Evolutionary conservation across 129 eudicot species (phyloP), one percentile per base, ranked within the genome.

Genomic region (Escallonia rubra): DNA sequence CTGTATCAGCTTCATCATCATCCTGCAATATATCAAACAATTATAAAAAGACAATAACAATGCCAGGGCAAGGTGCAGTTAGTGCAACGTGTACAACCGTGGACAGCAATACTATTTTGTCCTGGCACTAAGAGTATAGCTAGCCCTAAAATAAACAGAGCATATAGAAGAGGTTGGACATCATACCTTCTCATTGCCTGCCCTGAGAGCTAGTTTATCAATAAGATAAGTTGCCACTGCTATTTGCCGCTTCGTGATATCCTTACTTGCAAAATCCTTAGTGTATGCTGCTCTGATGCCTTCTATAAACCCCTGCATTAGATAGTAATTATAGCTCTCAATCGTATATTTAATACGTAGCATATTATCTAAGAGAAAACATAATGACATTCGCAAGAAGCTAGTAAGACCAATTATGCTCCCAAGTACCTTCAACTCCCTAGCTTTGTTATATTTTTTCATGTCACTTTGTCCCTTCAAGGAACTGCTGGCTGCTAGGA

Each of bases 1-100:
- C 98, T 57, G 98, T 93, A 73, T 93, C 98, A 63, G 98, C 96
- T 83, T 93, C 98, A 74, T 93, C 98, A 58, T 93, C 98, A 75
- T 93, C 98, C 98, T 93, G 80, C 43, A 73, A 71, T 61, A 61
- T 15, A 45, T 57, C 43, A 60, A 60, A 71, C n/a, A 54, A 64
- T 45, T 10, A 41, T 65, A 43, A 65, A 34, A 43, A 48, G 62
- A 57, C 6, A 54, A 43, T 16, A 23, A 1, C 1, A 23, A 23
- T 23, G 34, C 34, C 34, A 23, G 34, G 34, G 34, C 34, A 23
- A 23, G 34, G 34, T 23, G 34, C 34, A 23, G 34, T 23, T 23
- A 0, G 0, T 23, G 34, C 34, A 23, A 23, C 1, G 34, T 0
- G 34, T 23, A 23, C 1, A 0, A 23, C 34, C 1, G 34, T 23